These are phyloP conservation scores for Suhomyces tanzawaensis DNA, from an alignment of 805 yeast species.

Conservation along the genomic window DNA sequence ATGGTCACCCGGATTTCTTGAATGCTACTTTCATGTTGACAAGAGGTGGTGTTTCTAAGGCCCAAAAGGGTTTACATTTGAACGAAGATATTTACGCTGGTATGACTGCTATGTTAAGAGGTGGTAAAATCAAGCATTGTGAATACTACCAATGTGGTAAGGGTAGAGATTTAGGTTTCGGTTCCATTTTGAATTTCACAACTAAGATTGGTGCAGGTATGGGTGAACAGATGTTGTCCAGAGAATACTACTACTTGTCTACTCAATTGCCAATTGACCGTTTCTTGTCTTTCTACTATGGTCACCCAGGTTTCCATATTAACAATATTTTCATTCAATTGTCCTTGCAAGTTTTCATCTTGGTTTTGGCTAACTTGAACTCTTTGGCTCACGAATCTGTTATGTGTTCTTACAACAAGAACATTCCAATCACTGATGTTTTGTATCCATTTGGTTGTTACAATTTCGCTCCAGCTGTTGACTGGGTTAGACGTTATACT, in stretches of 20 bases:
- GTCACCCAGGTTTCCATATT: constrained; percentile 84
- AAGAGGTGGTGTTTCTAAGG: constrained; percentile 85
- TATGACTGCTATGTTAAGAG: constrained; percentile 78
- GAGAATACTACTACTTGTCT: constrained; percentile 81
- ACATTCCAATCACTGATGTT: constrained; percentile 66
- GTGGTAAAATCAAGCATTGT: constrained; percentile 85
- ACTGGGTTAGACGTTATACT: constrained; percentile 80
- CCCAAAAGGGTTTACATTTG: constrained; percentile 81
- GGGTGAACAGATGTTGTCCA: constrained; percentile 86
- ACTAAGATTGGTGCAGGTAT: constrained; percentile 90
- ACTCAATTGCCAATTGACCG: constrained; percentile 79
- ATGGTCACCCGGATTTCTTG: constrained; percentile 86
- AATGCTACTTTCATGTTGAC: constrained; percentile 76
- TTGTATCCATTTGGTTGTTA: constrained; percentile 69
- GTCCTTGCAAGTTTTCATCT: constrained; percentile 69
- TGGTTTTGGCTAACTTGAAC: constrained; percentile 68
- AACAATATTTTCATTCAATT: constrained; percentile 76
- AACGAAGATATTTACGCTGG: constrained; percentile 90
- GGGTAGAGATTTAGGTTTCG: constrained; percentile 87
- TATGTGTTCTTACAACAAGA: constrained; percentile 63
- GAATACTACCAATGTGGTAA: constrained; percentile 89
- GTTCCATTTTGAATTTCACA: constrained; percentile 80
- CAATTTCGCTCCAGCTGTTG: constrained; percentile 69
- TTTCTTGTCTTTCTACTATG: constrained; percentile 79
- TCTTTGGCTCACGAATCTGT: constrained; percentile 72